phyloP scores from a whole-genome alignment of 2,329 filamentous ascomycete genomes.

The Verticillium longisporum region DNA sequence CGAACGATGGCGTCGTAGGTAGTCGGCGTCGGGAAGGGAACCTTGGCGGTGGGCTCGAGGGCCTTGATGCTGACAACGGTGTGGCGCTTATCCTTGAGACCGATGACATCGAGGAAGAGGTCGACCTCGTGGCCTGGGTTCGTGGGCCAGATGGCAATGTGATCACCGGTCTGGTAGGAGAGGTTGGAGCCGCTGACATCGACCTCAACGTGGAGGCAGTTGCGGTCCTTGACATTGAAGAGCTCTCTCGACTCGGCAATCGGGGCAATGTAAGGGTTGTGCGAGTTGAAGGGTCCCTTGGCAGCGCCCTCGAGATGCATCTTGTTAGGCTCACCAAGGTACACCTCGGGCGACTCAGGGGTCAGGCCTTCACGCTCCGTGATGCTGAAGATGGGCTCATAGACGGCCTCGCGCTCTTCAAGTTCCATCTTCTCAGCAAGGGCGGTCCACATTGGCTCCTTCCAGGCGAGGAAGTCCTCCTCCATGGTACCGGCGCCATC shows the following conservation, averaged over 20 bases:
- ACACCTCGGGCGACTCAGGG: constrained; percentile 72
- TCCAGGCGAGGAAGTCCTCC: constrained; percentile 98
- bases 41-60: constrained; percentile 90
- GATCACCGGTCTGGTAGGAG: constrained; percentile 91
- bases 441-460: constrained; percentile 96
- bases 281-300: constrained; percentile 88
- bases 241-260: constrained; percentile 87
- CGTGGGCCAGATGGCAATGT: constrained; percentile 95
- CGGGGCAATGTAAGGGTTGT: constrained; percentile 95
- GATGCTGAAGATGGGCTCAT: constrained; percentile 87
- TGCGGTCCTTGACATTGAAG: constrained; percentile 82
- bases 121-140: constrained; percentile 92
- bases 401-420: constrained; percentile 92
- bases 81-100: constrained; percentile 68
- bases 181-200: constrained; percentile 86
- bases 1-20: constrained; percentile 90
- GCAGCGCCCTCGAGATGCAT: constrained; percentile 80
- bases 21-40: constrained; percentile 94
- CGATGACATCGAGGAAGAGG: constrained; percentile 74
- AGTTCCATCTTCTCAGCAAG: constrained; percentile 77
- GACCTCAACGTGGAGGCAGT: constrained; percentile 95
- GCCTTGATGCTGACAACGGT: constrained; percentile 83
- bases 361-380: constrained; percentile 68
- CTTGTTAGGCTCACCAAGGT: constrained; percentile 93
- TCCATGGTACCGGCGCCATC: constrained; percentile 99